Evolutionary conservation across 2,329 filamentous ascomycete species (phyloP).

Genomic region (Macrophomina tecta): DNA sequence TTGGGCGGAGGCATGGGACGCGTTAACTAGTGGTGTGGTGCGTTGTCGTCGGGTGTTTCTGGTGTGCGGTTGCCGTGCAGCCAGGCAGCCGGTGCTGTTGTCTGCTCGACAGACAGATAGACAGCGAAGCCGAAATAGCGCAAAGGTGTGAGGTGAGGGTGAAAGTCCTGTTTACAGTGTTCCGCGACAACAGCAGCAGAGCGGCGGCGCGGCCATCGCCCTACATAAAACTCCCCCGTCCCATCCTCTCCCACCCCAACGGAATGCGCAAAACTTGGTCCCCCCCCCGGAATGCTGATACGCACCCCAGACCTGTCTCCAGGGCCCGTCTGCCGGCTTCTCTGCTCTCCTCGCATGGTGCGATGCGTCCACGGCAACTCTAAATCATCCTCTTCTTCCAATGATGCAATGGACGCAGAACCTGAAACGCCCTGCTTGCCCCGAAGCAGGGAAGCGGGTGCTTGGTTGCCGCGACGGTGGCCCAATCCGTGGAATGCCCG

Average conservation of each 20-base stretch:
- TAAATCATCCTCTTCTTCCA: not conserved
- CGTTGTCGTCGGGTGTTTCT: not conserved
- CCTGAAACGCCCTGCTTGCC: not conserved
- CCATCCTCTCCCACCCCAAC: not conserved
- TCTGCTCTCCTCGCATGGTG: not conserved
- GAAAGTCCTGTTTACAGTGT: no score
- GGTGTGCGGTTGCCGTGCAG: not conserved
- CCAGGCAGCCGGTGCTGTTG: no score
- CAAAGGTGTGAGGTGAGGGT: no score
- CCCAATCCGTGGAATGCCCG: not conserved
- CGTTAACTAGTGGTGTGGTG: not conserved
- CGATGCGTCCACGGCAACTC: not conserved
- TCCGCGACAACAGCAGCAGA: no score
- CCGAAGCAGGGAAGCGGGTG: not conserved
- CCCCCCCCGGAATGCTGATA: not conserved
- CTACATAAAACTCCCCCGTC: no score
- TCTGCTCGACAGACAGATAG: no score
- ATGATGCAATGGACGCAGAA: not conserved
- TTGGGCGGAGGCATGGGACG: not conserved
- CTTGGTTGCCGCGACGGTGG: not conserved
- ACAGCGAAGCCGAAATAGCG: no score
- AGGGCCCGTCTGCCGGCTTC: no score
- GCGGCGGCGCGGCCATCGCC: no score
- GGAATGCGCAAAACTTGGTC: constrained; percentile 7
- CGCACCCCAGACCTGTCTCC: not conserved